phyloP scores from a whole-genome alignment of 129 eudicot genomes.

The Lactuca sativa region DNA sequence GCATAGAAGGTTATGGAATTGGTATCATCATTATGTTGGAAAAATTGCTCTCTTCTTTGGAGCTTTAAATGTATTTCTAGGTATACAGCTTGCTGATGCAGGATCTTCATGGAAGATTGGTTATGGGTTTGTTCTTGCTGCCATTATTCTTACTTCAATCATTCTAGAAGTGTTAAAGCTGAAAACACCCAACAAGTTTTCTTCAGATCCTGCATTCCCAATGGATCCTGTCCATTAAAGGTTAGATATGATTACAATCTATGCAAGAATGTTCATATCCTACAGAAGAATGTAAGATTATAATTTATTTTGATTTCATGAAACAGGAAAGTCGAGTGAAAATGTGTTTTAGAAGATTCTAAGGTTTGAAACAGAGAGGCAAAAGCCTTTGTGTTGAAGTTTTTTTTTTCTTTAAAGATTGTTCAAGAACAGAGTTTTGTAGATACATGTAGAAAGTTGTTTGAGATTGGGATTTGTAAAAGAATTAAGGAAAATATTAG shows the following conservation, averaged over 20 bases:
- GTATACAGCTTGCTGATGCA: slow-evolving; percentile 72
- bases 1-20: slow-evolving; percentile 70
- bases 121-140: slow-evolving; percentile 71
- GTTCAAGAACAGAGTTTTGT: slow-evolving; percentile 37
- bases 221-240: slow-evolving; percentile 46
- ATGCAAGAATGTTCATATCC: not conserved
- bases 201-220: slow-evolving; percentile 46
- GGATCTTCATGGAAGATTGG: slow-evolving; percentile 80
- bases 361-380: slow-evolving; percentile 22
- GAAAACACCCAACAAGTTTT: slow-evolving; percentile 44
- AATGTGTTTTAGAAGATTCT: slow-evolving; percentile 10
- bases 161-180: slow-evolving; percentile 62
- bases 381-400: slow-evolving; percentile 22
- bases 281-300: slow-evolving; percentile 1
- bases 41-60: slow-evolving; percentile 72
- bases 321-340: slow-evolving; percentile 10
- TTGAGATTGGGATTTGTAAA: slow-evolving; percentile 2
- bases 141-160: slow-evolving; percentile 41
- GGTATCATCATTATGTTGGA: slow-evolving; percentile 80
- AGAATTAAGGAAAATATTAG: not conserved
- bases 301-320: not conserved
- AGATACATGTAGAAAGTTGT: slow-evolving; percentile 19
- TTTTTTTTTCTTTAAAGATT: slow-evolving; percentile 24
- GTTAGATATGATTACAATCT: slow-evolving; percentile 7
- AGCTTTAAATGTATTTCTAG: slow-evolving; percentile 68